Conservation (phyloP, 306 rosid genomes). For the Quercus cerris region DNA sequence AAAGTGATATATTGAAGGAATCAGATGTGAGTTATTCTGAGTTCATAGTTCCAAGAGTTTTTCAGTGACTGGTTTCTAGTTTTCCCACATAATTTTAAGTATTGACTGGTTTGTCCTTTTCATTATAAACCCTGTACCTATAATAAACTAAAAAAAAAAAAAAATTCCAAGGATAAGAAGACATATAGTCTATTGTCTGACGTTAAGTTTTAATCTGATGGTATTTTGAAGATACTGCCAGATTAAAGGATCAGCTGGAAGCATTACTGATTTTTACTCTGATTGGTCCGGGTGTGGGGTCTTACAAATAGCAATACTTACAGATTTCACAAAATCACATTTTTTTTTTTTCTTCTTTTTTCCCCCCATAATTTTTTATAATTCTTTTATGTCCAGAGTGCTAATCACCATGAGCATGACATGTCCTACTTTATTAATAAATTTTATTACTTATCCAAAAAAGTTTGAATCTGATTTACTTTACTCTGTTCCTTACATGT, state of each 20-base stretch:
- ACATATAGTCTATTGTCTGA: constrained; percentile 10
- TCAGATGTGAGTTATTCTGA: constrained; percentile 66
- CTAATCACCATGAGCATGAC: too few species aligned
- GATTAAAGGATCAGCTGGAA: too few species aligned
- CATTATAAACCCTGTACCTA: constrained; percentile 11
- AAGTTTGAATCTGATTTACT: neutral
- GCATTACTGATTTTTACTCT: too few species aligned
- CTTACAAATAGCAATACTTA: too few species aligned
- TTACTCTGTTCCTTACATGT: neutral
- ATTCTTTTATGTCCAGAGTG: too few species aligned
- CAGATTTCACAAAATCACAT: too few species aligned
- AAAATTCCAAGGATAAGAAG: neutral
- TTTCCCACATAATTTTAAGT: constrained; percentile 5
- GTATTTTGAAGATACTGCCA: too few species aligned
- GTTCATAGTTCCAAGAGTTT: constrained; percentile 23
- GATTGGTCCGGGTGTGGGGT: too few species aligned
- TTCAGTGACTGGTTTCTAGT: constrained; percentile 15
- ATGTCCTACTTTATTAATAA: too few species aligned
- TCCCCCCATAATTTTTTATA: too few species aligned
- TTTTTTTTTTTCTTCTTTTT: too few species aligned
- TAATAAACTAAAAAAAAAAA: neutral
- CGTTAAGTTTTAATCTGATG: neutral
- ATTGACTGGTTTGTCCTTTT: constrained; percentile 1
- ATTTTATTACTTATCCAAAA: too few species aligned
- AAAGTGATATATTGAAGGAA: constrained; percentile 71